Evolutionary conservation across 805 yeast genomes (phyloP), one percentile per base, ranked within the genome.

Genomic region (Saccharomycopsis fodiens): DNA sequence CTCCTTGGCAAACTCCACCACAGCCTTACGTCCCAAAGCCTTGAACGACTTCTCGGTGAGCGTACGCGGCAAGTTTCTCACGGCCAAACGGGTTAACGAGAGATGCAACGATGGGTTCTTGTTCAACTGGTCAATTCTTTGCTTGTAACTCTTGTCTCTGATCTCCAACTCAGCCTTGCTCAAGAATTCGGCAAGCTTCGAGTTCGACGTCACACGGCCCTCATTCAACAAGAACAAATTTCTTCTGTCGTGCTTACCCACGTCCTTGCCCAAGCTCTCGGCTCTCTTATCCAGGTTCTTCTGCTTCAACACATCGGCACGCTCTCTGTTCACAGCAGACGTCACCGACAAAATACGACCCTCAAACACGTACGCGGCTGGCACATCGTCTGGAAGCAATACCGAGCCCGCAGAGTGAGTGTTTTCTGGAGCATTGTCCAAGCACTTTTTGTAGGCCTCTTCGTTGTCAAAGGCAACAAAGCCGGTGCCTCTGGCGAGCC

Each of bases 71-170:
- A 93, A 65, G 61, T 93, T 93, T 66, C 98, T 77, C 48, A 93
- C 77, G 7, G 98, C 98, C 61, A 93, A 74, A 69, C 98, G 79
- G 1, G 97, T 91, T 65, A 91, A 68, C n/a, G 96, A 86, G 49
- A 93, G 68, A 70, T 91, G 97, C 58, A 93, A 70, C 10, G 93
- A 70, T 16, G 97, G 96, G 63, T 91, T 93, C 56, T 85, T 85
- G 61, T 83, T 81, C 57, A 93, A 74, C 67, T 91, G 97, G 57
- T 86, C 86, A 37, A 85, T 88, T 65, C 98, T 77, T 59, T 86
- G 68, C 54, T 82, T 74, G 64, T 78, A 87, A 0, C 96, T 86
- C 61, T 88, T 81, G 51, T 89, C 95, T 63, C 98, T 78, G 41
- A 91, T 66, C 57, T 85, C 94, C 69, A 88, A 63, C 57, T 93